Conservation (phyloP, 768 basidiomycete genomes). For the Sporobolomyces roseus region DNA sequence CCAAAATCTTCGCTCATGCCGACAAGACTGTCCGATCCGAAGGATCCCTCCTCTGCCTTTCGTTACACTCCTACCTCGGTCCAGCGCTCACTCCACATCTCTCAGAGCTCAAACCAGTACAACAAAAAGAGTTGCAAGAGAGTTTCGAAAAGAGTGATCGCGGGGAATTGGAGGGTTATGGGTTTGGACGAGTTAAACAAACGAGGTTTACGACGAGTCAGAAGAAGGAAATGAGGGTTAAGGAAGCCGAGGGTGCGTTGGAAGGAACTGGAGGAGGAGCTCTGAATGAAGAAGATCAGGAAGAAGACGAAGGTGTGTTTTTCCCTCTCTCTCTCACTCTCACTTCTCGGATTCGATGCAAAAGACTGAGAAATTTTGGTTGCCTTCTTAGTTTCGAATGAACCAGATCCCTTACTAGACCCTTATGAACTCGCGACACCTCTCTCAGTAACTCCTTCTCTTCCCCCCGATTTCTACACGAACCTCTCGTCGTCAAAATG, state of each 20-base stretch:
- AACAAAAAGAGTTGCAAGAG: slow-evolving; percentile 91
- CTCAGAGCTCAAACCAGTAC: slow-evolving; percentile 88
- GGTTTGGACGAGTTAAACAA: slow-evolving; percentile 61
- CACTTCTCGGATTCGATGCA: neutral
- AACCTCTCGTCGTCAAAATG: slow-evolving; percentile 85
- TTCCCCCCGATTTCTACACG: slow-evolving; percentile 70
- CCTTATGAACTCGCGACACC: slow-evolving; percentile 75
- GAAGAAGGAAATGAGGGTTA: slow-evolving; percentile 59
- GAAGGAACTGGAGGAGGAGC: slow-evolving; percentile 52
- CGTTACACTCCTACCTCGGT: slow-evolving; percentile 82
- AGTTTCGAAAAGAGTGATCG: slow-evolving; percentile 64
- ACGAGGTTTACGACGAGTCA: slow-evolving; percentile 72
- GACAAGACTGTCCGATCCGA: slow-evolving; percentile 95
- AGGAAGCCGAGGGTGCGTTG: slow-evolving; percentile 46
- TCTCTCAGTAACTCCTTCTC: slow-evolving; percentile 68
- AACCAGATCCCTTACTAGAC: slow-evolving; percentile 53
- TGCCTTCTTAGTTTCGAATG: neutral
- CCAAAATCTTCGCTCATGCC: slow-evolving; percentile 89
- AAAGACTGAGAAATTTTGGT: neutral
- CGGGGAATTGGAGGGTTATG: slow-evolving; percentile 81
- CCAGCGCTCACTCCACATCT: slow-evolving; percentile 76
- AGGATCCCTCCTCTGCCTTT: slow-evolving; percentile 69
- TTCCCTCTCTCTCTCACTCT: neutral
- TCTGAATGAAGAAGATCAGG: slow-evolving; percentile 47
- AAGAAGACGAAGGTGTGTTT: neutral